Percentiles rank a stretch among this genome's conserved stretches.
These are phyloP conservation scores for Zymoseptoria ardabiliae DNA, from an alignment of 2,329 filamentous ascomycete species.

Conservation along the genomic window DNA sequence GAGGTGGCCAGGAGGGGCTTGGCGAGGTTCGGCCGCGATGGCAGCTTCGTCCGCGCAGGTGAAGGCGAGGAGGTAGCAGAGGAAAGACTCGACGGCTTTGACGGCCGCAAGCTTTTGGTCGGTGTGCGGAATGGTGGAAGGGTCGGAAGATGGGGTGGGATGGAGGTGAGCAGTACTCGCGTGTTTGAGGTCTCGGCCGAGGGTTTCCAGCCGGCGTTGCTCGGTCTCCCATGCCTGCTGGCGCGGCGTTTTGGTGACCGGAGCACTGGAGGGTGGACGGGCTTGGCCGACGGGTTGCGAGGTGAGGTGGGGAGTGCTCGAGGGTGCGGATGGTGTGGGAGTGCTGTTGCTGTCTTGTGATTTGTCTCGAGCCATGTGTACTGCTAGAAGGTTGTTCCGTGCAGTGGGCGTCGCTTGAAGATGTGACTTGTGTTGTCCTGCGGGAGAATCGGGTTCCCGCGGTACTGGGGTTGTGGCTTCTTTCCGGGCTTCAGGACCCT, in stretches of 20 bases:
- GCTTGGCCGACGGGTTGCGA: conserved; percentile 11
- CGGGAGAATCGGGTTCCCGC: conserved; percentile 16
- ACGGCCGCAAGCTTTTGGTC: conserved; percentile 30
- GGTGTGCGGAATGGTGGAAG: conserved; percentile 1
- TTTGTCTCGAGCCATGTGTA: conserved; percentile 20
- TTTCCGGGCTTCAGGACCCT: conserved; percentile 12
- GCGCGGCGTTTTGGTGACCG: conserved; percentile 23
- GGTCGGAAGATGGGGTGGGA: conserved; percentile 3
- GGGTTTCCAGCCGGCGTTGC: conserved; percentile 34
- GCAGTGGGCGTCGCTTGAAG: conserved; percentile 20
- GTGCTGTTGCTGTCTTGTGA: conserved; percentile 19
- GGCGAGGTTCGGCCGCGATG: conserved; percentile 19
- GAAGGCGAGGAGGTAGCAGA: conserved; percentile 33
- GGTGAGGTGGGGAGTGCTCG: conserved; percentile 16
- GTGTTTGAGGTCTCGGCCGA: conserved; percentile 42
- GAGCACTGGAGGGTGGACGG: conserved; percentile 17
- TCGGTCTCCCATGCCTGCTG: conserved; percentile 32
- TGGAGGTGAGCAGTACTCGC: conserved; percentile 33
- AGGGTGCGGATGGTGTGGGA: conserved; percentile 20
- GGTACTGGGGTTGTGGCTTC: conserved; percentile 21
- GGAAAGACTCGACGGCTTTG: conserved; percentile 39
- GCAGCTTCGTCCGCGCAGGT: conserved; percentile 24
- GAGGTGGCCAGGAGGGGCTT: conserved; percentile 12
- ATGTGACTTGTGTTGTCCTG: conserved; percentile 16
- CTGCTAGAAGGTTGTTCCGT: conserved; percentile 23